Evolutionary conservation across 768 basidiomycete genomes (phyloP).

Genomic region (Mycena kentingensis): DNA sequence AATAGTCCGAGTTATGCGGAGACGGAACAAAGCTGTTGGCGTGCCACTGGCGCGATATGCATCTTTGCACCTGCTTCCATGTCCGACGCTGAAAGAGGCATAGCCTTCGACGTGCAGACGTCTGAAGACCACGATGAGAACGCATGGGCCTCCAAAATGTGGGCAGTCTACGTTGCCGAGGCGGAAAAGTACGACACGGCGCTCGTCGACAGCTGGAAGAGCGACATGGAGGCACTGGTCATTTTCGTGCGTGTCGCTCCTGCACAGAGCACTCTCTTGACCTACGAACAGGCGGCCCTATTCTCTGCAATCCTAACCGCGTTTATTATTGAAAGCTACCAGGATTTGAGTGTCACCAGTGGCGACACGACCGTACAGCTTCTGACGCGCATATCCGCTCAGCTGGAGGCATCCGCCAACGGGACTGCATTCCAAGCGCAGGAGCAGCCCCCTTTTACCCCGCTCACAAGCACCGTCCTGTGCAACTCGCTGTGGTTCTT

Average conservation of each 20-base stretch:
- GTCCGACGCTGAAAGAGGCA: no score
- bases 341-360: constrained; percentile 19
- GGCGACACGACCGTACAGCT: constrained; percentile 12
- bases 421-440: background rate
- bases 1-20: no score
- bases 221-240: constrained; percentile 13
- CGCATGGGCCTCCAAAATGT: constrained; percentile 5
- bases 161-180: constrained; percentile 6
- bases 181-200: constrained; percentile 10
- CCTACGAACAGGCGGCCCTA: constrained; percentile 21
- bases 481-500: constrained; percentile 14
- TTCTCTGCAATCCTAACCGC: constrained; percentile 29
- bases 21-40: no score
- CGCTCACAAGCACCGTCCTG: background rate
- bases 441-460: background rate
- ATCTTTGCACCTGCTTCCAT: no score
- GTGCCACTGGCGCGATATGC: no score
- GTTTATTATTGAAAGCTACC: constrained; percentile 29
- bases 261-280: background rate
- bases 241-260: constrained; percentile 9
- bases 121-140: background rate
- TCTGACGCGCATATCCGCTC: constrained; percentile 1
- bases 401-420: background rate
- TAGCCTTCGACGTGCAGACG: no score
- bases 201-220: constrained; percentile 11